These are phyloP conservation scores for Marasmius fiardii DNA, from an alignment of 1,284 basidiomycete species.

Conservation along the genomic window DNA sequence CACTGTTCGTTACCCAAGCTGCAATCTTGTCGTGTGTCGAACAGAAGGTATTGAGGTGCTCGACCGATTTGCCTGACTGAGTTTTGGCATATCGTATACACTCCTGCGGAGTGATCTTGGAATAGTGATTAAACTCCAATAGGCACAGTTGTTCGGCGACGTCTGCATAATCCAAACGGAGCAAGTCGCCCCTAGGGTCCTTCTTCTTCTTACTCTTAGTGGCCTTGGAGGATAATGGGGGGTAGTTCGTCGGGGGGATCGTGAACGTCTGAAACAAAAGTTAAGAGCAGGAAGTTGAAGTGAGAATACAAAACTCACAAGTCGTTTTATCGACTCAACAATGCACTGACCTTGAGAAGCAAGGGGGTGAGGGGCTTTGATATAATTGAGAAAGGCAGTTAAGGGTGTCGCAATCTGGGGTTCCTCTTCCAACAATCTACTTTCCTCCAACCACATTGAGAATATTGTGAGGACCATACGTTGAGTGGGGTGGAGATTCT, in stretches of 20 bases:
- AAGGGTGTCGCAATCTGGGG: constrained; percentile 54
- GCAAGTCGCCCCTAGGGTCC: constrained; percentile 47
- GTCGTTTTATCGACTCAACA: constrained; percentile 47
- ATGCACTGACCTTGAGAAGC: constrained; percentile 48
- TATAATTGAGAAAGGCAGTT: constrained; percentile 49
- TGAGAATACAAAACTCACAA: constrained; percentile 37
- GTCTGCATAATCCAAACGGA: constrained; percentile 48
- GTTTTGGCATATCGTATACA: constrained; percentile 53
- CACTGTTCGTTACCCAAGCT: constrained; percentile 62
- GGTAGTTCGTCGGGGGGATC: constrained; percentile 24
- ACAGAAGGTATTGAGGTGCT: constrained; percentile 53
- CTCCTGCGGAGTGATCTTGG: constrained; percentile 56
- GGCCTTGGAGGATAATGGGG: constrained; percentile 22
- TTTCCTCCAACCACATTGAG: constrained; percentile 57
- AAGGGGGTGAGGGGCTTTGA: constrained; percentile 39
- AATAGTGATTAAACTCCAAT: constrained; percentile 55
- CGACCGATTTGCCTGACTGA: constrained; percentile 33
- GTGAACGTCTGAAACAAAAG: constrained; percentile 14
- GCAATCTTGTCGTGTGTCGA: constrained; percentile 58
- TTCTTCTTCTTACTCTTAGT: constrained; percentile 38
- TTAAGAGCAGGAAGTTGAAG: constrained; percentile 7
- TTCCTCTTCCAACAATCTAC: constrained; percentile 60
- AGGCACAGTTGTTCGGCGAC: constrained; percentile 65
- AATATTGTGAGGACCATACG: constrained; percentile 55
- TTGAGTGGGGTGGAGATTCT: constrained; percentile 54